Evolutionary conservation across 768 basidiomycete species (phyloP).

Genomic region (Suillus alpinus): DNA sequence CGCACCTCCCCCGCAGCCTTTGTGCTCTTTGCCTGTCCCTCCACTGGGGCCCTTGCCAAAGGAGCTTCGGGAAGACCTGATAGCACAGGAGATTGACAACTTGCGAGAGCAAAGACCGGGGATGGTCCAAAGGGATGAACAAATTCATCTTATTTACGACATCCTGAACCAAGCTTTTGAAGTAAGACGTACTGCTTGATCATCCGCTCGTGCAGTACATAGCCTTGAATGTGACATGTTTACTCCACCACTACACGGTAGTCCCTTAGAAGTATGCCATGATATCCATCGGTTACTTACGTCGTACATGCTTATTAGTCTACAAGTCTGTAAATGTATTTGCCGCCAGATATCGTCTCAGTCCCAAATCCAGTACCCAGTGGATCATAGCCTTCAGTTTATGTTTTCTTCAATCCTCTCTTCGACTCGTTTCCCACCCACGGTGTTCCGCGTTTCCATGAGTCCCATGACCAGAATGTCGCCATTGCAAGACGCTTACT

Average conservation of each 20-base stretch:
- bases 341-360: background rate
- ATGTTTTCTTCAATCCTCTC: too few species aligned
- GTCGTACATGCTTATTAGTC: background rate
- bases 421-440: too few species aligned
- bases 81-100: conserved; percentile 71
- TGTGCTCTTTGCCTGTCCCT: conserved; percentile 37
- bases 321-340: background rate
- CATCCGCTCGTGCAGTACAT: background rate
- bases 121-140: conserved; percentile 77
- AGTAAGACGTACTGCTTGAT: conserved; percentile 8
- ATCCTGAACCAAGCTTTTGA: conserved; percentile 37
- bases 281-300: background rate
- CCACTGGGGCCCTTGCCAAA: conserved; percentile 58
- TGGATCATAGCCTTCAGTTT: too few species aligned
- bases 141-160: conserved; percentile 63
- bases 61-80: conserved; percentile 48
- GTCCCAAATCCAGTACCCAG: background rate
- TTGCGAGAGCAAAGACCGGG: conserved; percentile 77
- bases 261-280: background rate
- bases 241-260: background rate
- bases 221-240: background rate
- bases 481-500: conserved; percentile 5
- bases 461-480: background rate
- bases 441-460: background rate
- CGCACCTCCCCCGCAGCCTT: conserved; percentile 26